phyloP scores from a whole-genome alignment of 1,139 yeast species.

The Pneumocystis wakefieldiae region DNA sequence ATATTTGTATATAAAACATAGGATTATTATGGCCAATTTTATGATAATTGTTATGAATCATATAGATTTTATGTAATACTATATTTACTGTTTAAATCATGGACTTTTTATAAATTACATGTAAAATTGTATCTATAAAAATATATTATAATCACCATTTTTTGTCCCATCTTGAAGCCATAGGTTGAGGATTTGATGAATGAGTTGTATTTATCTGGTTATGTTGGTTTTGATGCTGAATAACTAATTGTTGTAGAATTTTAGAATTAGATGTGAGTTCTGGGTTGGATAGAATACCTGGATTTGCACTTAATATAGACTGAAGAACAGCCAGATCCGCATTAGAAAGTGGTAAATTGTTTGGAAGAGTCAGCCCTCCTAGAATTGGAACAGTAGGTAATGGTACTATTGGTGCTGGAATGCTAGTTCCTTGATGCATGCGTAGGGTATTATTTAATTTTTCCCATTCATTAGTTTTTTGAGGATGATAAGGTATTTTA shows the following conservation, averaged over 20 bases:
- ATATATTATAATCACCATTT: neutral
- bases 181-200: neutral
- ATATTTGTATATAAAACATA: neutral
- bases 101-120: neutral
- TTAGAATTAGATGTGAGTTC: conserved; percentile 19
- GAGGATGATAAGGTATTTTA: neutral
- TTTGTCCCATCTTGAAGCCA: neutral
- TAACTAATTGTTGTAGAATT: conserved; percentile 18
- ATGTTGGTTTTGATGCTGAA: conserved; percentile 14
- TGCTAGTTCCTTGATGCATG: neutral
- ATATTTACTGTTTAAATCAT: neutral
- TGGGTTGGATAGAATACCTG: conserved; percentile 18
- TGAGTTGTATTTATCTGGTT: neutral
- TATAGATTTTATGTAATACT: neutral
- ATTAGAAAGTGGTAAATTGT: conserved; percentile 22
- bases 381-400: conserved; percentile 1
- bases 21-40: neutral
- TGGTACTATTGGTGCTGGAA: neutral
- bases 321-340: conserved; percentile 19
- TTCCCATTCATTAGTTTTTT: conserved; percentile 1
- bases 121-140: neutral
- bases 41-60: neutral
- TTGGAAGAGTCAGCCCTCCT: conserved; percentile 16
- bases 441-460: neutral
- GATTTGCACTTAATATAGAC: conserved; percentile 17